Conservation (phyloP, 257 asterid genomes). For the Sherardia arvensis region DNA sequence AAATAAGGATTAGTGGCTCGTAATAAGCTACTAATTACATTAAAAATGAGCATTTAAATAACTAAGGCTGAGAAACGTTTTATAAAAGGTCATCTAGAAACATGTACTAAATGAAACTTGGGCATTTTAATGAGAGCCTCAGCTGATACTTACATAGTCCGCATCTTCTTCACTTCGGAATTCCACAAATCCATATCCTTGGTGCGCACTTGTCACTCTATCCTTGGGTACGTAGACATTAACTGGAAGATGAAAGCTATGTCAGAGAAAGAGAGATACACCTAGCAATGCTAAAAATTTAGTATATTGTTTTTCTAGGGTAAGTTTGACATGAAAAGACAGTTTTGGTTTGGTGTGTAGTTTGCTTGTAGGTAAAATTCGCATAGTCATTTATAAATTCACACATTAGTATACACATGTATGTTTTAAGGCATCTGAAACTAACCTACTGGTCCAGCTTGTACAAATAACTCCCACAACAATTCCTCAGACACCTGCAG, state of each 20-base stretch:
- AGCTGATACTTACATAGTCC: conserved; percentile 56
- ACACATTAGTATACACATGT: neutral
- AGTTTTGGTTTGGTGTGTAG: neutral
- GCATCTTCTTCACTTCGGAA: conserved; percentile 98
- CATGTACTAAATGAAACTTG: neutral
- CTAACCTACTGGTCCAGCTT: conserved; percentile 96
- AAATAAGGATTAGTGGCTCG: neutral
- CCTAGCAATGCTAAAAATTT: neutral
- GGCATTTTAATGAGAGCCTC: conserved; percentile 9
- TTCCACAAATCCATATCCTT: conserved; percentile 94
- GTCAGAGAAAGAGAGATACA: neutral
- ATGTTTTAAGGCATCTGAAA: neutral
- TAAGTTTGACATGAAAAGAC: neutral
- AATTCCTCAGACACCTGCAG: conserved; percentile 79
- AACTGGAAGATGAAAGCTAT: conserved; percentile 27
- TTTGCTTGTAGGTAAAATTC: neutral
- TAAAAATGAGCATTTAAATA: too few species aligned
- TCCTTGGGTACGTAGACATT: conserved; percentile 97
- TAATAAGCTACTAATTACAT: too few species aligned
- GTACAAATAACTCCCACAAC: conserved; percentile 90
- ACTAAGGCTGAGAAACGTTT: too few species aligned
- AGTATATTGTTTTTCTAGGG: neutral
- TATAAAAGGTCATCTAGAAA: neutral
- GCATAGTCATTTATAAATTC: neutral
- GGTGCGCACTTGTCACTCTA: conserved; percentile 89